Conservation (phyloP, 805 yeast species). For the Ogataea pignaliae region DNA sequence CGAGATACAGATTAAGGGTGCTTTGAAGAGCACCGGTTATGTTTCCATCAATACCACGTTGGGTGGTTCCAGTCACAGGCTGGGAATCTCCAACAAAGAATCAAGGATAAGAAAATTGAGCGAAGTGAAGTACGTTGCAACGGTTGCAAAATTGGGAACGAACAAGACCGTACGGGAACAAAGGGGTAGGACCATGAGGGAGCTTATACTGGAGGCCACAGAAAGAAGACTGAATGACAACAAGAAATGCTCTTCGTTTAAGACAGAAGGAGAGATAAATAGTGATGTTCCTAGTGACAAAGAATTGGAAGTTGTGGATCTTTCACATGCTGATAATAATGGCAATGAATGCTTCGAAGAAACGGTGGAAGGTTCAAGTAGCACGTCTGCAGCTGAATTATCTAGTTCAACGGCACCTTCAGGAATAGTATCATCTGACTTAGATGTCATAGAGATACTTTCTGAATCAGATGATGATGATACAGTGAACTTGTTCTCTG, state of each 20-base stretch:
- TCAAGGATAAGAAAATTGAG: conserved; percentile 39
- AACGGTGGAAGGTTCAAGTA: neutral
- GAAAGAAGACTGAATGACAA: conserved; percentile 53
- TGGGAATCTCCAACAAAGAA: conserved; percentile 26
- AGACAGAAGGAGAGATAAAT: conserved; percentile 16
- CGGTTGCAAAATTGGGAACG: conserved; percentile 32
- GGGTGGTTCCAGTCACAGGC: conserved; percentile 30
- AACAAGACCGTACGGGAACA: conserved; percentile 1
- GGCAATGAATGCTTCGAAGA: neutral
- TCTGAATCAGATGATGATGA: too few species aligned
- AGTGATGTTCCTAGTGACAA: conserved; percentile 38
- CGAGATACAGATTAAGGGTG: conserved; percentile 37
- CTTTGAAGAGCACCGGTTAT: conserved; percentile 42
- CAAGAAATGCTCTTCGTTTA: conserved; percentile 39
- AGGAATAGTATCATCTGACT: too few species aligned
- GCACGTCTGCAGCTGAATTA: neutral
- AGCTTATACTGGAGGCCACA: conserved; percentile 55
- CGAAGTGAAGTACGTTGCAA: conserved; percentile 38
- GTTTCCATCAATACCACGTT: conserved; percentile 43
- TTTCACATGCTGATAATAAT: conserved; percentile 6
- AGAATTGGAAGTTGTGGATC: conserved; percentile 38
- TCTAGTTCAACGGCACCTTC: neutral
- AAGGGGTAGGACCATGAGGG: conserved; percentile 31
- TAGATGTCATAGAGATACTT: too few species aligned
- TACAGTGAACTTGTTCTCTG: too few species aligned